Conservation (phyloP, 345 rosid species). For the Citrus cavaleriei region DNA sequence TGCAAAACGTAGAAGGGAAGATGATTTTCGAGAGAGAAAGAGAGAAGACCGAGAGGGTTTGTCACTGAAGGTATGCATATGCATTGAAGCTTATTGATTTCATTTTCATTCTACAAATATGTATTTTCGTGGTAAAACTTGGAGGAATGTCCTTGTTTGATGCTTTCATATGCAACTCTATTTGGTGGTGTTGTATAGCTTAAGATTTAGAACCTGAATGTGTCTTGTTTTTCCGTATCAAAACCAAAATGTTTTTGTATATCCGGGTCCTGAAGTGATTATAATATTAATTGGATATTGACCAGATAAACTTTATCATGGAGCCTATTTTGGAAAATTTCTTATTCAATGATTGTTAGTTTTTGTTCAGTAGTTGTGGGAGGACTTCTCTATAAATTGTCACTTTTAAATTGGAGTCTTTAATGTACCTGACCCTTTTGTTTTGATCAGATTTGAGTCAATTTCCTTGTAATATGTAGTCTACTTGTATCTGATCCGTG, state of each 20-base stretch:
- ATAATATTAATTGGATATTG: background rate
- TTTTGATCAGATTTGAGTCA: background rate
- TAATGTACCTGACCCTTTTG: background rate
- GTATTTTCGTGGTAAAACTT: background rate
- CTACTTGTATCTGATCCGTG: background rate
- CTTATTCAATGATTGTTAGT: background rate
- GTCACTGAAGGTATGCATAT: constrained; percentile 63
- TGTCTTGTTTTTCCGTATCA: background rate
- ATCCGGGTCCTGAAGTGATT: background rate
- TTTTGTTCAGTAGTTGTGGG: background rate
- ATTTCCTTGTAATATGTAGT: background rate
- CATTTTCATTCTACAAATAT: background rate
- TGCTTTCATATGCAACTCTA: background rate
- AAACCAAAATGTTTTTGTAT: background rate
- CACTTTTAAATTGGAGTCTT: background rate
- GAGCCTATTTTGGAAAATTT: background rate
- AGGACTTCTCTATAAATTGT: background rate
- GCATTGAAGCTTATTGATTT: background rate
- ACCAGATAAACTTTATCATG: background rate
- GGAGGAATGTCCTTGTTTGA: background rate
- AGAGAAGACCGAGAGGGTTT: constrained; percentile 77
- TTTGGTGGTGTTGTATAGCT: background rate
- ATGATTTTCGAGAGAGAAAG: constrained; percentile 89
- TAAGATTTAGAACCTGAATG: background rate
- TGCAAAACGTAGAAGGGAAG: constrained; percentile 87